Base-by-base conservation (phyloP, 129 eudicot species). In the Flaveria bidentis region DNA sequence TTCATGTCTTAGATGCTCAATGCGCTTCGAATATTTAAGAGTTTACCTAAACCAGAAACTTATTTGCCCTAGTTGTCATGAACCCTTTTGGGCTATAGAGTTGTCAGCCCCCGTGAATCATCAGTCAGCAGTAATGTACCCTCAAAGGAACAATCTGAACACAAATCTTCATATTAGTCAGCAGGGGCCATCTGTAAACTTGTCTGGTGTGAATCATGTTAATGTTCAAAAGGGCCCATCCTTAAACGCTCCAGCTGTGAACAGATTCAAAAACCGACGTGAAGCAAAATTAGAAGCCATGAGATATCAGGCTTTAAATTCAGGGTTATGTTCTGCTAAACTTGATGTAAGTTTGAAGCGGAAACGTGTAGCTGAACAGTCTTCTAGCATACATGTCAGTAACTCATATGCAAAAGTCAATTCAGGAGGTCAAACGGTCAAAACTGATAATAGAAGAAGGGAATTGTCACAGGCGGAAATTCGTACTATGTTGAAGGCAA, bases 31-130 rank as follows among this genome's bases (percentile, higher is more conserved):
- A 56, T 92, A 87, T 63, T 18, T 39, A 11, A 76, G 16, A 44
- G 12, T 22, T 8, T 81, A 89, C 81, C 75, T 77, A 15, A 76
- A 84, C 83, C 73, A 85, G 52, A 83, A 28, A n/a, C 85, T 92
- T 74, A 70, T 60, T 16, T 92, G 96, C 80, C 71, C 74, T 26
- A 77, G 20, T 10, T 92, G 97, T 73, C 74, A 22, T 14, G 57
- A 71, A 39, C 84, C 89, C 57, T 89, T 89, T 84, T 50, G 62
- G 76, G 96, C 96, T 42, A 4, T 45, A 20, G 86, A 76, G 69
- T 39, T 55, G 49, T 56, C 88, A 2, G 55, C 82, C 75, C 92
- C 63, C 64, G 45, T 30, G 50, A 77, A 49, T 50, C 57, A 17
- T 44, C 62, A 14, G 26, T 57, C 76, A 44, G 47, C 63, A 10